phyloP scores from a whole-genome alignment of 2,329 filamentous ascomycete genomes.

The Amphichorda felina region DNA sequence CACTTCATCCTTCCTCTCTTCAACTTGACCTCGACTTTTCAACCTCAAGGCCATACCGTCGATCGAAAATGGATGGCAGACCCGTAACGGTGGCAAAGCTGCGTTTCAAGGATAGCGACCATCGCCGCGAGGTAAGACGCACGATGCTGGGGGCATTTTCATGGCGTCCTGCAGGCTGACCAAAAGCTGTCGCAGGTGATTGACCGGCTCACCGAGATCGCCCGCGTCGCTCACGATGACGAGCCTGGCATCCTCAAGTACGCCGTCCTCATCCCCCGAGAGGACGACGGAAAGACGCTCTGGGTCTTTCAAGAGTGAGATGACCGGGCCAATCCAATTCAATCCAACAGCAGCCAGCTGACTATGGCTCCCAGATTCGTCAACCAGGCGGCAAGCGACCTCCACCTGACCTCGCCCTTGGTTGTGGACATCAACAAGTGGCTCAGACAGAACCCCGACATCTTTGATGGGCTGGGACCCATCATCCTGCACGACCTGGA shows the following conservation, averaged over 20 bases:
- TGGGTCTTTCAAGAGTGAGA: conserved; percentile 14
- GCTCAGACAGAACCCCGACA: conserved; percentile 7
- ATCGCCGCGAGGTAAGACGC: conserved; percentile 1
- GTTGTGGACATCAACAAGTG: conserved; percentile 11
- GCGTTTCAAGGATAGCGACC: neutral
- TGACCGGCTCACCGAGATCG: conserved; percentile 1
- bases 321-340: neutral
- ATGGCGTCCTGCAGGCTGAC: neutral
- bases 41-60: neutral
- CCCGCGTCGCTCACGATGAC: neutral
- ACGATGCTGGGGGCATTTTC: too few species aligned
- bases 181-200: neutral
- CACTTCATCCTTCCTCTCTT: neutral
- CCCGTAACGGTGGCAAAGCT: neutral
- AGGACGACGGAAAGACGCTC: conserved; percentile 11
- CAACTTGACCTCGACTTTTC: neutral
- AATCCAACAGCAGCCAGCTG: neutral
- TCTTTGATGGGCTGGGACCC: conserved; percentile 5
- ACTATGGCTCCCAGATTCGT: conserved; percentile 8
- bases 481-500: conserved; percentile 9
- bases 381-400: conserved; percentile 12
- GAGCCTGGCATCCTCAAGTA: conserved; percentile 13
- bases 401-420: conserved; percentile 10
- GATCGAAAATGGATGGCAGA: neutral
- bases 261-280: conserved; percentile 11